Conservation (phyloP, 2,329 filamentous ascomycete species). For the Arachnopeziza araneosa region DNA sequence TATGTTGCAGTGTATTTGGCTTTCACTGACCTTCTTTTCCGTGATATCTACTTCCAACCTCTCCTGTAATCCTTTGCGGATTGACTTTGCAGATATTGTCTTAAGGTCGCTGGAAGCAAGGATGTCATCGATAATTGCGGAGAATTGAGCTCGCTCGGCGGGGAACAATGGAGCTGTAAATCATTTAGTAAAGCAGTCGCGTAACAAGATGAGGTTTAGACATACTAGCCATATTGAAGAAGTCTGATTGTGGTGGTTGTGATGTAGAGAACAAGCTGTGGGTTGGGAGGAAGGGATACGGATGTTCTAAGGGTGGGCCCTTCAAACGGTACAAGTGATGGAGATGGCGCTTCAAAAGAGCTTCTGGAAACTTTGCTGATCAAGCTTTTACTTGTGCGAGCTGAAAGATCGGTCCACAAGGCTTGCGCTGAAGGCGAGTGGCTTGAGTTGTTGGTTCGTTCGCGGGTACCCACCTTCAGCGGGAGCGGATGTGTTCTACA, state of each 20-base stretch:
- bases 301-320: background rate
- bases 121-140: conserved; percentile 35
- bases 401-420: background rate
- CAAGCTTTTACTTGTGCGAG: background rate
- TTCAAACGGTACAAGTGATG: background rate
- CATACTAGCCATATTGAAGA: background rate
- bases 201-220: background rate
- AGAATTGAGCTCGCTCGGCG: conserved; percentile 29
- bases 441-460: background rate
- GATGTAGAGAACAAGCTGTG: background rate
- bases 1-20: background rate
- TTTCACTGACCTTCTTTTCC: conserved; percentile 32
- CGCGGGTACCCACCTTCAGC: background rate
- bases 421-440: background rate
- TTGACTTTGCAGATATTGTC: conserved; percentile 35
- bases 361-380: background rate
- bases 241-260: background rate
- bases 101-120: conserved; percentile 31
- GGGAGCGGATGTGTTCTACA: background rate
- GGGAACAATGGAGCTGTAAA: conserved; percentile 20
- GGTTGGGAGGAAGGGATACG: background rate
- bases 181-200: background rate
- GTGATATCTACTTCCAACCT: conserved; percentile 31
- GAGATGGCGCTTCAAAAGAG: background rate
- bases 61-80: conserved; percentile 31